Percentiles rank a stretch among this genome's conserved stretches.
Evolutionary conservation across 495 filamentous ascomycete species (phyloP).

Genomic region (Hypoxylon cercidicola): DNA sequence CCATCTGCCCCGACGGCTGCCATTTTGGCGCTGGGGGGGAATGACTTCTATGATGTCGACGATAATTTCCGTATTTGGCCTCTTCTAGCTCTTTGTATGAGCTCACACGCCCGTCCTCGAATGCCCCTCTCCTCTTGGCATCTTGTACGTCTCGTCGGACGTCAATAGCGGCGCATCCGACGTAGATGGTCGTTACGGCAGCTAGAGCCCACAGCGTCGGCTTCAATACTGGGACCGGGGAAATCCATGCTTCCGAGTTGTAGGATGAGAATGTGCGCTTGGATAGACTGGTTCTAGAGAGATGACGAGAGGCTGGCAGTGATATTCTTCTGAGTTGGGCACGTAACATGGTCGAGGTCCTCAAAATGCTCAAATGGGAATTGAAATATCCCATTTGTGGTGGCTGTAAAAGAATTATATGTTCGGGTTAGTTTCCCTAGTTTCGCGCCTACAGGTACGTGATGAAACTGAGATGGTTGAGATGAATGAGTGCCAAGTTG

Average conservation of each 20-base stretch:
- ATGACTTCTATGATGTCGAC: neutral
- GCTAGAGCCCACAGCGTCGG: slow-evolving; percentile 43
- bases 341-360: slow-evolving; percentile 26
- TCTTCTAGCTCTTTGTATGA: slow-evolving; percentile 38
- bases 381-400: slow-evolving; percentile 3
- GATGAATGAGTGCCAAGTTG: too few species aligned
- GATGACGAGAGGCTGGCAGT: slow-evolving; percentile 5
- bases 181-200: slow-evolving; percentile 38
- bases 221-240: slow-evolving; percentile 36
- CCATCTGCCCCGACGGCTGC: slow-evolving; percentile 5
- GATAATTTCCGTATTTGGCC: neutral
- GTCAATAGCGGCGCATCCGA: slow-evolving; percentile 45
- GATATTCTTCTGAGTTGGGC: slow-evolving; percentile 22
- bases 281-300: slow-evolving; percentile 2
- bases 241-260: neutral
- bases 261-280: slow-evolving; percentile 8
- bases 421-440: neutral
- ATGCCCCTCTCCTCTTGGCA: slow-evolving; percentile 13
- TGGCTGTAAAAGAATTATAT: slow-evolving; percentile 17
- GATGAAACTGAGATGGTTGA: neutral
- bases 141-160: slow-evolving; percentile 38
- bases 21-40: neutral
- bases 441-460: slow-evolving; percentile 1
- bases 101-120: neutral
- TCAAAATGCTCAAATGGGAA: neutral